Evolutionary conservation across 2,329 filamentous ascomycete species (phyloP), one percentile per base, ranked within the genome.

Genomic region (Fusarium pseudonygamai): DNA sequence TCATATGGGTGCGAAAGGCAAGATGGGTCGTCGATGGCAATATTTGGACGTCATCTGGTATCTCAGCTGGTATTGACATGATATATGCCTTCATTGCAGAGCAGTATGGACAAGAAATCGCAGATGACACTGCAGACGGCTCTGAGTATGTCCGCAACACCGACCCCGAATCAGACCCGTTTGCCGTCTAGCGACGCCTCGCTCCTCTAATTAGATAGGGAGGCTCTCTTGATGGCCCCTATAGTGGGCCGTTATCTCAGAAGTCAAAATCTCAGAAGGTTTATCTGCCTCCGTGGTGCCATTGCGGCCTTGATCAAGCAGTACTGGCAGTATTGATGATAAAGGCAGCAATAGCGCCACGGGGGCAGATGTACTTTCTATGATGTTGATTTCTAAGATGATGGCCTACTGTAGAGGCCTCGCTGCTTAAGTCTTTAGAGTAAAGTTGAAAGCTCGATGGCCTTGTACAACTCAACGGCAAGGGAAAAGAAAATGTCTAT

Each of bases 1-100:
- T 89, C 2, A 79, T 85, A 0, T 92, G 90, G 90, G 80, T 88
- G 22, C 78, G 82, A 1, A 82, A 84, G 47, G 90, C 90, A 14
- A 83, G 90, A 50, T 92, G 90, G 90, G 87, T 90, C 0, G 82
- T 81, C 0, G 88, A 91, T 77, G 89, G 87, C 5, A 89, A 91
- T 61, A 82, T 91, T 5, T 92, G 90, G 89, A 90, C 87, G 1
- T 87, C 86, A 5, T 89, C 88, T 0, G 90, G 90, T 0, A 86
- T 92, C 11, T 86, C 85, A 58, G 80, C 81, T 2, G 82, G 82
- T 10, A 82, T 83, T 6, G 82, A 83, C 61, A 82, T 82, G 80
- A 80, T 77, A 16, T 82, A 79, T 65, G 81, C 78, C 0, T 83
- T 80, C 34, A 73, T 80, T 20, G 65, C 71, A 5, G 68, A 72